Conservation (phyloP, 1,139 yeast species). For the Hyphopichia buzzinii region DNA sequence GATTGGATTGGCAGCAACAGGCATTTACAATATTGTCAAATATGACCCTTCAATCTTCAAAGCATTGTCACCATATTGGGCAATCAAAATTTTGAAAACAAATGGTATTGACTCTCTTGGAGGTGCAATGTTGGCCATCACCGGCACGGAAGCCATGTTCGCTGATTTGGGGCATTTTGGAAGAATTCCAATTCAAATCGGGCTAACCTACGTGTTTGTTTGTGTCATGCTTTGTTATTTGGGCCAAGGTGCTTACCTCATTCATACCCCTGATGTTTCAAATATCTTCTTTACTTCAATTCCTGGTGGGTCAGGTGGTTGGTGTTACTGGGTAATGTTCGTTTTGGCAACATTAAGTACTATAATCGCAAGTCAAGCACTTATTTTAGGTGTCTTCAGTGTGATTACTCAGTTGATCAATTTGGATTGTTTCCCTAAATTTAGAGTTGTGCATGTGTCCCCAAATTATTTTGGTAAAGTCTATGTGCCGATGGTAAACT, state of each 20-base stretch:
- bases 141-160: constrained; percentile 65
- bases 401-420: constrained; percentile 51
- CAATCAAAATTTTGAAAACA: constrained; percentile 38
- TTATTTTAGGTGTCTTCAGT: constrained; percentile 54
- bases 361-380: constrained; percentile 59
- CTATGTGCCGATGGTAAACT: constrained; percentile 50
- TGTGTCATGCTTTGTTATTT: constrained; percentile 49
- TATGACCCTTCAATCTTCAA: constrained; percentile 44
- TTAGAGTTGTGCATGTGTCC: constrained; percentile 45
- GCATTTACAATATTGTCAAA: constrained; percentile 42
- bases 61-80: constrained; percentile 52
- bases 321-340: constrained; percentile 52
- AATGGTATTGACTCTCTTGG: constrained; percentile 47
- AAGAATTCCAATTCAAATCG: constrained; percentile 45
- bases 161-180: constrained; percentile 62
- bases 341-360: constrained; percentile 53
- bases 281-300: constrained; percentile 49
- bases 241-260: constrained; percentile 56
- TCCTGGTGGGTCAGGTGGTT: constrained; percentile 48
- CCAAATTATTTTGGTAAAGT: constrained; percentile 45
- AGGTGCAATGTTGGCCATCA: constrained; percentile 53
- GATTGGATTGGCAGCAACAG: constrained; percentile 41
- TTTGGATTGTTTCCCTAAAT: constrained; percentile 53
- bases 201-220: constrained; percentile 49
- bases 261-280: constrained; percentile 37